Evolutionary conservation across 2,329 filamentous ascomycete species (phyloP).

Genomic region (Fusarium brevicatenulatum): DNA sequence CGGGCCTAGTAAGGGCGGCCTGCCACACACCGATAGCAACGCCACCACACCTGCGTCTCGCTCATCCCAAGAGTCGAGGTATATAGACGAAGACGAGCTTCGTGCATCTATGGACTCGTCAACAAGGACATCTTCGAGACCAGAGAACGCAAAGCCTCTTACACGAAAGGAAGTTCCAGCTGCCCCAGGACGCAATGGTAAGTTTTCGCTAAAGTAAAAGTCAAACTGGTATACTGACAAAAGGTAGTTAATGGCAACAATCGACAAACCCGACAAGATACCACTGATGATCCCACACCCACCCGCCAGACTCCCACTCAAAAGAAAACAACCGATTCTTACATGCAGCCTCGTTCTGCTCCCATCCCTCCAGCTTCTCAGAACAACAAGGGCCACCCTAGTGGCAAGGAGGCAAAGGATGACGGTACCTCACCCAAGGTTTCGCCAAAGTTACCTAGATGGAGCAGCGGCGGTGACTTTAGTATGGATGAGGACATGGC

Average conservation of each 20-base stretch:
- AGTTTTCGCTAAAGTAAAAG: slow-evolving; percentile 32
- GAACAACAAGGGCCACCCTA: slow-evolving; percentile 46
- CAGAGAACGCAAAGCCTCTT: slow-evolving; percentile 61
- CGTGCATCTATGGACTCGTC: slow-evolving; percentile 55
- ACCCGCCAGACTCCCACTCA: slow-evolving; percentile 40
- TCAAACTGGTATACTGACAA: slow-evolving; percentile 13
- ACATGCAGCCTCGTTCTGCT: slow-evolving; percentile 67
- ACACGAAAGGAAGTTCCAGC: slow-evolving; percentile 72
- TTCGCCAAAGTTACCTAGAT: slow-evolving; percentile 76
- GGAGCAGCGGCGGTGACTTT: slow-evolving; percentile 85
- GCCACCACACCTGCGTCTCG: slow-evolving; percentile 53
- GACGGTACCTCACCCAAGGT: slow-evolving; percentile 56
- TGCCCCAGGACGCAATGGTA: slow-evolving; percentile 56
- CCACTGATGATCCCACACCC: slow-evolving; percentile 36
- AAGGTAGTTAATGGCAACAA: slow-evolving; percentile 44
- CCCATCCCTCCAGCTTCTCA: slow-evolving; percentile 59
- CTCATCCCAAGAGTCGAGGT: slow-evolving; percentile 68
- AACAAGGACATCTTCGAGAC: slow-evolving; percentile 53
- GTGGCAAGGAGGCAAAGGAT: slow-evolving; percentile 61
- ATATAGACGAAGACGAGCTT: slow-evolving; percentile 64
- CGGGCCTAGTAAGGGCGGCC: slow-evolving; percentile 46
- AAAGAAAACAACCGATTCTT: slow-evolving; percentile 57
- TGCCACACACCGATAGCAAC: slow-evolving; percentile 51
- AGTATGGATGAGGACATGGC: slow-evolving; percentile 97
- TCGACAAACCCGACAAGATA: slow-evolving; percentile 36